Base-by-base conservation (phyloP, 2,329 filamentous ascomycete genomes). In the Tolypocladium ovalisporum region DNA sequence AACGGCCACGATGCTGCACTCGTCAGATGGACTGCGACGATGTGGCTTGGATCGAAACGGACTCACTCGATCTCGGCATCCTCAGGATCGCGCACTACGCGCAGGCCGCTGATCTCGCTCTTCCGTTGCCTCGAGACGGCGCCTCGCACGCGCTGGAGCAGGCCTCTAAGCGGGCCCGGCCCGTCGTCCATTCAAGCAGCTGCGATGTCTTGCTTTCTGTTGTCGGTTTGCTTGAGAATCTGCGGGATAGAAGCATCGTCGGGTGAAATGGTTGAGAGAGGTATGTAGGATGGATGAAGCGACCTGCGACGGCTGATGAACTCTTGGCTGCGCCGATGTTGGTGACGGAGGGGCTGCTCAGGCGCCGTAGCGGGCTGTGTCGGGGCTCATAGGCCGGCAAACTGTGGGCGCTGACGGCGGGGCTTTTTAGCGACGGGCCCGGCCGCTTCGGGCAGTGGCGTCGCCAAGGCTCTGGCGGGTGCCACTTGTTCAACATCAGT, bases 41-140 rank as follows among this genome's bases (percentile, higher is more conserved):
- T 19, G 17, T 4, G 44, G 29, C 29, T 8, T 2, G 27, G 27
- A 12, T 15, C 13, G 6, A 9, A 24, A 1, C 0, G 8, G 8
- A 29, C 64, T 29, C 57, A 67, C 65, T 67, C 65, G 22, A 67
- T 65, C 12, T 63, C 56, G 36, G 65, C 64, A 58, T 64, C 51
- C 32, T 58, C 53, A 9, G 63, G 57, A n/a, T 66, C 63, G 22
- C 55, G 57, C 2, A 67, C 57, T 13, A 65, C 57, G n/a, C 55
- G 57, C 36, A 67, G 56, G 15, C 65, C 64, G 47, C 47, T 32
- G 19, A 2, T 35, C 55, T 61, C 4, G 27, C 52, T n/a, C 63
- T 60, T 35, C 42, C 56, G 54, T 53, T 60, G 61, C 40, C 63
- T 59, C 36, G 62, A 61, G 29, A 67, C 59, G 24, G 62, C 59